Evolutionary conservation across 2,329 filamentous ascomycete genomes (phyloP).

Genomic region (Claviceps humidiphila): DNA sequence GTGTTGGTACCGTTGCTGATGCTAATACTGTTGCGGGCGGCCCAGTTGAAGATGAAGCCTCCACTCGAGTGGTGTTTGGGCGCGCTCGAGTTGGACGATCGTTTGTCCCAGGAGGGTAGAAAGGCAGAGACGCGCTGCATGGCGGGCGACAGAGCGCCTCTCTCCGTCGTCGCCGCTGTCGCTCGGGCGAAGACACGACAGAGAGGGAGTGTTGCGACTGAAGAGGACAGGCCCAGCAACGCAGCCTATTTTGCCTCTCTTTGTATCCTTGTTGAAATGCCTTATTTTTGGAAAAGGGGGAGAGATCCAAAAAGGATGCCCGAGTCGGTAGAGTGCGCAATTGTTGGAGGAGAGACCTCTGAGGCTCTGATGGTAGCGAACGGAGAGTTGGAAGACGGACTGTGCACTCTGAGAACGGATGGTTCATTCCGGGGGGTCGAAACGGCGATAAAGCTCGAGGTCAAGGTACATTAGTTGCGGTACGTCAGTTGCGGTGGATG

Average conservation of each 20-base stretch:
- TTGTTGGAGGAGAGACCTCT: not conserved
- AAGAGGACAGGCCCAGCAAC: constrained; percentile 9
- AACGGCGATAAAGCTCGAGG: not conserved
- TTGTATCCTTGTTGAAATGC: not conserved
- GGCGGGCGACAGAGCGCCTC: constrained; percentile 19
- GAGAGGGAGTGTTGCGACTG: constrained; percentile 15
- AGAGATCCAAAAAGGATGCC: not conserved
- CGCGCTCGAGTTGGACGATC: constrained; percentile 19
- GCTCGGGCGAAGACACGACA: constrained; percentile 20
- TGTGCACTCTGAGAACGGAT: not conserved
- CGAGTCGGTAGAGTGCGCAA: not conserved
- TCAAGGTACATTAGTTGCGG: too few species aligned
- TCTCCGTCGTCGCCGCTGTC: constrained; percentile 21
- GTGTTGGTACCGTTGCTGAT: constrained; percentile 9
- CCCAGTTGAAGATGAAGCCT: constrained; percentile 28
- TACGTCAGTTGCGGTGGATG: too few species aligned
- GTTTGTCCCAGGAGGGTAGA: constrained; percentile 32
- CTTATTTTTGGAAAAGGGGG: not conserved
- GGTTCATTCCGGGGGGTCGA: not conserved
- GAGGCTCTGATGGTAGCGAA: not conserved
- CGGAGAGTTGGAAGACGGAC: not conserved
- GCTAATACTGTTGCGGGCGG: constrained; percentile 32
- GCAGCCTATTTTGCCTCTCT: constrained; percentile 4
- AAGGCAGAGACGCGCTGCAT: constrained; percentile 33
- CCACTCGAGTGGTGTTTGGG: constrained; percentile 12